Evolutionary conservation across 75 land plant genomes (phyloP).

Genomic region (Isoetes taiwanensis): DNA sequence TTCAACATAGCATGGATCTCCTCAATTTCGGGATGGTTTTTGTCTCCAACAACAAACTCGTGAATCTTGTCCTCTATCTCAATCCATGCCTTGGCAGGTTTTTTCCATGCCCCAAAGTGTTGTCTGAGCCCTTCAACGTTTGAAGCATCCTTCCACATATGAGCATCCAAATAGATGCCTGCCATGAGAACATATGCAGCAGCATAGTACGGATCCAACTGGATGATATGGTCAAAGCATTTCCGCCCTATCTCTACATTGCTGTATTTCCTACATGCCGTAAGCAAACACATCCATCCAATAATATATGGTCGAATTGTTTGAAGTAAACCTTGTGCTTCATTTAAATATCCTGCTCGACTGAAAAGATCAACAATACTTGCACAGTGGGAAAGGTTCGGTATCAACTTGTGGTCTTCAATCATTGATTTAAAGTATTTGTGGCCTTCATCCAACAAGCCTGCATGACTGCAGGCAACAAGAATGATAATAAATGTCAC

Average conservation of each 20-base stretch:
- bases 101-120: not conserved
- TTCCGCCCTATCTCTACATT: too few species aligned
- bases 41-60: conserved; percentile 15
- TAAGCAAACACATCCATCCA: too few species aligned
- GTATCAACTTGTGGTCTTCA: not conserved
- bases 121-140: not conserved
- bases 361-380: not conserved
- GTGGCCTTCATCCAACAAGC: not conserved
- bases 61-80: conserved; percentile 9
- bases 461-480: not conserved
- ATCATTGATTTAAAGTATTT: not conserved
- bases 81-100: not conserved
- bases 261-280: too few species aligned
- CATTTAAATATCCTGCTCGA: not conserved
- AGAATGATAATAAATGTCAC: not conserved
- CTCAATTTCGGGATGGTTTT: conserved; percentile 10
- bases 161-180: not conserved
- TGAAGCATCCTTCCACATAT: not conserved
- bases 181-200: not conserved
- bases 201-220: too few species aligned
- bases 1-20: conserved; percentile 10
- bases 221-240: too few species aligned
- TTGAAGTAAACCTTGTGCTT: not conserved
- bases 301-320: too few species aligned
- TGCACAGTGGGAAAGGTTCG: not conserved